phyloP scores from a whole-genome alignment of 2,329 filamentous ascomycete genomes.

The Spiromastix sp. region DNA sequence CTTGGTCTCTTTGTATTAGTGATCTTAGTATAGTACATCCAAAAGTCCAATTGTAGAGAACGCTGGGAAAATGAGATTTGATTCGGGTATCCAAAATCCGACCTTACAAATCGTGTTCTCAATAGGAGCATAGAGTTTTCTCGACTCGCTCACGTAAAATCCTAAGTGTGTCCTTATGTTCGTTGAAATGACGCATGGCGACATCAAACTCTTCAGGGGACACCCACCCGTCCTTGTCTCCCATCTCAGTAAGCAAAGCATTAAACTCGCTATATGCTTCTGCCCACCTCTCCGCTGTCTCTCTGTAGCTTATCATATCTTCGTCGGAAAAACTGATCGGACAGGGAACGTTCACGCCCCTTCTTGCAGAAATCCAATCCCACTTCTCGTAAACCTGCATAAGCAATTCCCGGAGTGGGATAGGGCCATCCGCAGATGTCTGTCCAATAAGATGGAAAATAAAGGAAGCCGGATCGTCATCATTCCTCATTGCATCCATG shows the following conservation, averaged over 20 bases:
- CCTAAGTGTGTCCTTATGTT: conserved; percentile 7
- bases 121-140: not conserved
- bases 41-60: too few relatives aligned
- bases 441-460: conserved; percentile 15
- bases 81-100: too few relatives aligned
- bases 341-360: conserved; percentile 10
- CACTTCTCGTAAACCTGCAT: conserved; percentile 19
- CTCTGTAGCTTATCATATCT: conserved; percentile 12
- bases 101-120: not conserved
- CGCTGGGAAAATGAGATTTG: too few relatives aligned
- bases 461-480: conserved; percentile 14
- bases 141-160: conserved; percentile 4
- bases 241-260: conserved; percentile 8
- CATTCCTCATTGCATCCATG: conserved; percentile 14
- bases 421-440: conserved; percentile 11
- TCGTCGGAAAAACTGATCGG: conserved; percentile 14
- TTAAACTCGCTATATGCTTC: conserved; percentile 15
- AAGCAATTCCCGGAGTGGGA: conserved; percentile 15
- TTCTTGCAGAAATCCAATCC: conserved; percentile 10
- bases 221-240: conserved; percentile 20
- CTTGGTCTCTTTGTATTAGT: too few relatives aligned
- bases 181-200: conserved; percentile 11
- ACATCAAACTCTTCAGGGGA: conserved; percentile 16
- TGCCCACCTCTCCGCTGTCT: conserved; percentile 13
- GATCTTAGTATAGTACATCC: too few relatives aligned